A percentile compares a stretch with the other conserved stretches of the same genome.
Evolutionary conservation across 1,284 basidiomycete species (phyloP).

Genomic region (Xanthoconium separans): DNA sequence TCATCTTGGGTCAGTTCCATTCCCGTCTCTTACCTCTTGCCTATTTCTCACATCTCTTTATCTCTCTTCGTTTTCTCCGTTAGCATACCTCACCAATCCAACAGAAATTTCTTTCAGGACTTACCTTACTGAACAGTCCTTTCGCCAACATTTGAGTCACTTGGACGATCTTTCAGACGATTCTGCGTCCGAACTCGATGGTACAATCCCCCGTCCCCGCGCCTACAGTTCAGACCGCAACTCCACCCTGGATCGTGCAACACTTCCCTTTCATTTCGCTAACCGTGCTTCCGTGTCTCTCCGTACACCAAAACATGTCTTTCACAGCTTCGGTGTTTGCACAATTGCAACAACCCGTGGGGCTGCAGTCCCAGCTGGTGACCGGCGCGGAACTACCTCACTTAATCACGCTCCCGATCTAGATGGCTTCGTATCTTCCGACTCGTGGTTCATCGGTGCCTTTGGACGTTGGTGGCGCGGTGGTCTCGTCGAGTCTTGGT

Average conservation of each 20-base stretch:
- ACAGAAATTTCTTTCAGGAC: conserved; percentile 89
- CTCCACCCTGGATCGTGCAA: conserved; percentile 27
- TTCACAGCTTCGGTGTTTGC: conserved; percentile 82
- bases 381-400: conserved; percentile 17
- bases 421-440: conserved; percentile 54
- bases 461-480: conserved; percentile 89
- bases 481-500: conserved; percentile 69
- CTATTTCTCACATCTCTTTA: not conserved
- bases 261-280: conserved; percentile 77
- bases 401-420: conserved; percentile 33
- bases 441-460: conserved; percentile 84
- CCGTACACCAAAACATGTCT: conserved; percentile 89
- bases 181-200: conserved; percentile 35
- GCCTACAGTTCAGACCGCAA: conserved; percentile 26
- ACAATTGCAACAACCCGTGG: conserved; percentile 63
- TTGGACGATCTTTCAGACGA: conserved; percentile 72
- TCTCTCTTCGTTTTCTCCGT: conserved; percentile 12
- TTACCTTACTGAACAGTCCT: conserved; percentile 93
- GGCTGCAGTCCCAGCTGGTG: conserved; percentile 23
- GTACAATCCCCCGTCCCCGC: conserved; percentile 35
- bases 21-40: not conserved
- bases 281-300: conserved; percentile 90
- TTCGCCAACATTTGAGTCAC: conserved; percentile 88
- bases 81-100: conserved; percentile 93
- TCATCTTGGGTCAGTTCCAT: conserved; percentile 63